A percentile compares a stretch with the other conserved stretches of the same genome.
These are phyloP conservation scores for Mycena pura DNA, from an alignment of 768 basidiomycete species.

Conservation along the genomic window DNA sequence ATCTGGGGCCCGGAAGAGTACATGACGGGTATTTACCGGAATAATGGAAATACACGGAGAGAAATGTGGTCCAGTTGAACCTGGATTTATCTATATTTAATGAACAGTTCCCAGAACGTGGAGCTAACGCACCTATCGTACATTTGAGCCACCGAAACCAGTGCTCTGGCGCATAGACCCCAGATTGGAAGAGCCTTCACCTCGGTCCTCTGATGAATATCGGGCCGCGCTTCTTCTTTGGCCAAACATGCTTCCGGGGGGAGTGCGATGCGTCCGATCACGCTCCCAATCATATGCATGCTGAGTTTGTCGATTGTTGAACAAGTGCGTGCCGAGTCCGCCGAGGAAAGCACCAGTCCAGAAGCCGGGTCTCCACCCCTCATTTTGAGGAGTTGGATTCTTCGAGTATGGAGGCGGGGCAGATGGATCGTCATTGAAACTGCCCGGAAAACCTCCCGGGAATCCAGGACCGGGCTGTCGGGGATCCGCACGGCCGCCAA, in stretches of 20 bases:
- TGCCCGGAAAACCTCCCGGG: slow-evolving; percentile 67
- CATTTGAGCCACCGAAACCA: slow-evolving; percentile 79
- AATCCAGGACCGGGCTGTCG: slow-evolving; percentile 47
- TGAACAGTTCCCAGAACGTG: background rate
- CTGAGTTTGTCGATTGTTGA: slow-evolving; percentile 44
- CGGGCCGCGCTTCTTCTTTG: slow-evolving; percentile 34
- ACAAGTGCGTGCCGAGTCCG: slow-evolving; percentile 66
- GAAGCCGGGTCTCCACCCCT: slow-evolving; percentile 66
- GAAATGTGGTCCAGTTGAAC: background rate
- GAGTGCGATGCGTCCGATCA: slow-evolving; percentile 33
- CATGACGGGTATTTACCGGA: slow-evolving; percentile 25
- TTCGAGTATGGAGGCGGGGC: slow-evolving; percentile 67
- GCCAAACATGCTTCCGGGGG: slow-evolving; percentile 35
- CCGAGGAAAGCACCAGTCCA: slow-evolving; percentile 85
- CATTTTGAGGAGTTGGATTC: slow-evolving; percentile 30
- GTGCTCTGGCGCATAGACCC: slow-evolving; percentile 80
- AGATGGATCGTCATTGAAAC: slow-evolving; percentile 48
- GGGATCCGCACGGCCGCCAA: slow-evolving; percentile 33
- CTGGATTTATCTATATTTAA: background rate
- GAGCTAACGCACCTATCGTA: slow-evolving; percentile 52
- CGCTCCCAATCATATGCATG: slow-evolving; percentile 67
- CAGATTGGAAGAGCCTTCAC: slow-evolving; percentile 72
- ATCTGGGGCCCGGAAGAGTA: slow-evolving; percentile 10
- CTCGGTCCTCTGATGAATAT: slow-evolving; percentile 57
- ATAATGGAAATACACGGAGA: background rate